These are phyloP conservation scores for Scheffersomyces illinoinensis DNA, from an alignment of 1,139 yeast genomes.

Conservation along the genomic window DNA sequence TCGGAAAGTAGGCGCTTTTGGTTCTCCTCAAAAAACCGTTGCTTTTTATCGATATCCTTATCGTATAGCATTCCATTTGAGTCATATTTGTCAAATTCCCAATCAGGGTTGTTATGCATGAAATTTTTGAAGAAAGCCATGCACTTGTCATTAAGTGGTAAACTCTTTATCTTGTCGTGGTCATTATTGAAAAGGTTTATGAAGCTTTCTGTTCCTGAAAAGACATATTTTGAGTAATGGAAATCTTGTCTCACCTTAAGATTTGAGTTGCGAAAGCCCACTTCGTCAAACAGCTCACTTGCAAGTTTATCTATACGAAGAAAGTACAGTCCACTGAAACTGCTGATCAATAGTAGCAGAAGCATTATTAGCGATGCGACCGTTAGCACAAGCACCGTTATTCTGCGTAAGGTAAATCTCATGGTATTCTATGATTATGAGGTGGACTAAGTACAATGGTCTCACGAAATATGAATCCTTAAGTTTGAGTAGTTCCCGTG, in stretches of 20 bases:
- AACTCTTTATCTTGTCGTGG: constrained; percentile 11
- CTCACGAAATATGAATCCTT: not conserved
- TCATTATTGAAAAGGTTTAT: constrained; percentile 11
- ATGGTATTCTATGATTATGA: constrained; percentile 2
- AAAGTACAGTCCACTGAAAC: not conserved
- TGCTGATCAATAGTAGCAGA: constrained; percentile 1
- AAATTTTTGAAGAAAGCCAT: constrained; percentile 27
- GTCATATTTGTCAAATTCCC: constrained; percentile 21
- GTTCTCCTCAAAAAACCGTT: constrained; percentile 14
- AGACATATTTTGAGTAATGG: constrained; percentile 34
- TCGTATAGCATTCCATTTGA: constrained; percentile 21
- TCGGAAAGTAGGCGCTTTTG: constrained; percentile 9
- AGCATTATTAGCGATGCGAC: not conserved
- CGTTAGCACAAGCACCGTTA: constrained; percentile 1
- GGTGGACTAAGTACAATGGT: not conserved
- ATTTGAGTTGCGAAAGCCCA: constrained; percentile 17
- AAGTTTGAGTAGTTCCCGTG: not conserved
- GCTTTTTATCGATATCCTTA: constrained; percentile 29
- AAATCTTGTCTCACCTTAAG: constrained; percentile 17
- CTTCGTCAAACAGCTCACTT: constrained; percentile 10
- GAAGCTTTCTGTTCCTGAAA: constrained; percentile 24
- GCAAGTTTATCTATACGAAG: not conserved
- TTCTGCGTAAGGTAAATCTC: constrained; percentile 11
- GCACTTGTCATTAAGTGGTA: constrained; percentile 29
- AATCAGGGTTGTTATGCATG: constrained; percentile 21